Evolutionary conservation across 345 rosid species (phyloP).

Genomic region (Hypericum perforatum): DNA sequence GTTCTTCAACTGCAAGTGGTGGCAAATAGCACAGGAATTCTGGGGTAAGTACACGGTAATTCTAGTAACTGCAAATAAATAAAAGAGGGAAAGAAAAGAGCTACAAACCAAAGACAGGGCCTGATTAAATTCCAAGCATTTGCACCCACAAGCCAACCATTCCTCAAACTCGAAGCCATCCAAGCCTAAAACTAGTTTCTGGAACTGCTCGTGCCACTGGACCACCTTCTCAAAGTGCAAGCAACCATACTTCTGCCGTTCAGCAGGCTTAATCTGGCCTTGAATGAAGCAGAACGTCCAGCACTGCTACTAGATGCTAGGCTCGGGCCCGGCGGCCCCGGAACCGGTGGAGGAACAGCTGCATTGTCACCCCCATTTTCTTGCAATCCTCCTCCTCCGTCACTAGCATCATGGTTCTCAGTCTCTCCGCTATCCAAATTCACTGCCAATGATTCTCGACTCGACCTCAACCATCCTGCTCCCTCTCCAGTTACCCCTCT

Average conservation of each 20-base stretch:
- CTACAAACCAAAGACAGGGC: slow-evolving; percentile 2
- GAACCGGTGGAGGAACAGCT: slow-evolving; percentile 34
- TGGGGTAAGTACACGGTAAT: too few relatives aligned
- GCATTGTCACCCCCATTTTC: slow-evolving; percentile 41
- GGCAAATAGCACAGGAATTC: too few relatives aligned
- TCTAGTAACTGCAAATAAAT: too few relatives aligned
- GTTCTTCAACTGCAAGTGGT: too few relatives aligned
- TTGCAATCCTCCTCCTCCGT: slow-evolving; percentile 43
- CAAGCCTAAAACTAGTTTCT: slow-evolving; percentile 13
- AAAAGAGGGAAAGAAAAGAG: too few relatives aligned
- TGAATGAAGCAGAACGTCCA: slow-evolving; percentile 48
- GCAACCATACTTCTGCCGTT: slow-evolving; percentile 63
- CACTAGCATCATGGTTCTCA: slow-evolving; percentile 41
- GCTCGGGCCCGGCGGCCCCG: slow-evolving; percentile 22
- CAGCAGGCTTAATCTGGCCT: slow-evolving; percentile 50
- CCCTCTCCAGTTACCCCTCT: slow-evolving; percentile 51
- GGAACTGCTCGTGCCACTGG: slow-evolving; percentile 36
- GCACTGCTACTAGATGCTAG: slow-evolving; percentile 31
- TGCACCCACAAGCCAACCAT: slow-evolving; percentile 12
- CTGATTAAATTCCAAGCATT: slow-evolving; percentile 8
- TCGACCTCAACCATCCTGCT: slow-evolving; percentile 40
- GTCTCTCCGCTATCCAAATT: slow-evolving; percentile 50
- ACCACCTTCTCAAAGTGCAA: slow-evolving; percentile 67
- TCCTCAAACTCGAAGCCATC: background rate
- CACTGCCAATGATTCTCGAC: slow-evolving; percentile 41